Conservation (phyloP, 768 basidiomycete genomes). For the Pleurotus ostreatus region DNA sequence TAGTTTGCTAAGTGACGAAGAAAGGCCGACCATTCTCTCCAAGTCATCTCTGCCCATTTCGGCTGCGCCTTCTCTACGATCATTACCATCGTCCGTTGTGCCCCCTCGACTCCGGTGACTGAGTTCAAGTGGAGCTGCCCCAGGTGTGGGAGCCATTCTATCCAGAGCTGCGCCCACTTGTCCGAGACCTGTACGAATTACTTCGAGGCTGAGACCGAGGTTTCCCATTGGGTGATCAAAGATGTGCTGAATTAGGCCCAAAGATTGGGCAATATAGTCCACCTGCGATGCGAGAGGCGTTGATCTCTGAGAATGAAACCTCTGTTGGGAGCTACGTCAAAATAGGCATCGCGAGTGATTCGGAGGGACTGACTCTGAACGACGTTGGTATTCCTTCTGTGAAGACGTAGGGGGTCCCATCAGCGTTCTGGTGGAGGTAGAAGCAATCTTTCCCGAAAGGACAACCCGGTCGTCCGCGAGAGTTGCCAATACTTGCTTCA, state of each 20-base stretch:
- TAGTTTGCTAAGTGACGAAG: not conserved
- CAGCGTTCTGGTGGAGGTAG: constrained; percentile 65
- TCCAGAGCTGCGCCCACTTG: not conserved
- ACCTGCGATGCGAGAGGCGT: not conserved
- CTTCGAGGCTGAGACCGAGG: not conserved
- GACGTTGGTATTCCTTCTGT: constrained; percentile 47
- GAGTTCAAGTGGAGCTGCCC: no score
- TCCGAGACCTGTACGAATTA: not conserved
- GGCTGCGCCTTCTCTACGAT: no score
- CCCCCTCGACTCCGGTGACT: no score
- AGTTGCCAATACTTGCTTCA: constrained; percentile 35
- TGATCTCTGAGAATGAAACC: no score
- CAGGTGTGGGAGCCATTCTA: no score
- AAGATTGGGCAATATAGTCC: not conserved
- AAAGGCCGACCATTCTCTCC: not conserved
- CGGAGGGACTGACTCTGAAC: constrained; percentile 41
- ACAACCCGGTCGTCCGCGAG: constrained; percentile 47
- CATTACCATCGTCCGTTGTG: no score
- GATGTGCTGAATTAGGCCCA: not conserved
- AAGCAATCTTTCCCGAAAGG: constrained; percentile 83
- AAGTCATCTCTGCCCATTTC: not conserved
- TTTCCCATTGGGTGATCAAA: not conserved
- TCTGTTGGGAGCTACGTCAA: no score
- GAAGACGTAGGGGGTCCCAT: constrained; percentile 61
- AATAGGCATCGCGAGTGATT: no score